These are phyloP conservation scores for Penicillium sclerotigenum DNA, from an alignment of 2,329 filamentous ascomycete species.

Conservation along the genomic window DNA sequence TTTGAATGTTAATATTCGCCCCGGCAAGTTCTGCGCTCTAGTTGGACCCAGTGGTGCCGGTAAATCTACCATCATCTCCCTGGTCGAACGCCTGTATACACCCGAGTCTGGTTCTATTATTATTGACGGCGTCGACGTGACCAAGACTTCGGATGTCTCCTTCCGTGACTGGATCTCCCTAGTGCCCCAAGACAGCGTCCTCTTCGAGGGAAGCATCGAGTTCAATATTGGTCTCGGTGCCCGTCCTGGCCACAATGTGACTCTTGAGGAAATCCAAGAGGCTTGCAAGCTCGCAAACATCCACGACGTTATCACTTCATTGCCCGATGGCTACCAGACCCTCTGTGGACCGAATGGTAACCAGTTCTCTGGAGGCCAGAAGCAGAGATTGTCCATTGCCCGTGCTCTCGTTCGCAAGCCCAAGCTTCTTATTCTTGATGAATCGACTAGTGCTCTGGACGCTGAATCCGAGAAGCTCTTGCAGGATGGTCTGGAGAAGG, in stretches of 20 bases:
- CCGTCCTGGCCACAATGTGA: constrained; percentile 54
- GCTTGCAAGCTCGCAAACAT: constrained; percentile 68
- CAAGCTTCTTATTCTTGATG: constrained; percentile 57
- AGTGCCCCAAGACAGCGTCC: constrained; percentile 48
- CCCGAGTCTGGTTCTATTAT: constrained; percentile 50
- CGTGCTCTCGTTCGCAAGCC: constrained; percentile 56
- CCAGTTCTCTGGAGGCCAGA: constrained; percentile 55
- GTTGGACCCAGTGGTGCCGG: constrained; percentile 69
- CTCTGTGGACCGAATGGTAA: constrained; percentile 52
- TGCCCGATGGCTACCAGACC: constrained; percentile 60
- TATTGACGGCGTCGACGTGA: constrained; percentile 52
- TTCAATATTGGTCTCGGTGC: constrained; percentile 49
- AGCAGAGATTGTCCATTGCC: constrained; percentile 58
- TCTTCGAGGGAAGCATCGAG: constrained; percentile 49
- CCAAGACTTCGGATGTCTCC: constrained; percentile 34
- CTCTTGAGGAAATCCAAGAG: constrained; percentile 60
- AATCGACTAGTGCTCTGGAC: constrained; percentile 60
- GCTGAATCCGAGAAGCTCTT: constrained; percentile 52
- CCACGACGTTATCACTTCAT: constrained; percentile 61
- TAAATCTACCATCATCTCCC: constrained; percentile 63
- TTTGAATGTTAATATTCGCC: constrained; percentile 53
- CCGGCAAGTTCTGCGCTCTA: constrained; percentile 45
- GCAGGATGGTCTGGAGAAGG: constrained; percentile 39
- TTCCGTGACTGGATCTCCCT: constrained; percentile 48
- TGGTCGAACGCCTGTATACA: constrained; percentile 55